These are phyloP conservation scores for Selaginella moellendorffii DNA, from an alignment of 75 land plant genomes.

Conservation along the genomic window DNA sequence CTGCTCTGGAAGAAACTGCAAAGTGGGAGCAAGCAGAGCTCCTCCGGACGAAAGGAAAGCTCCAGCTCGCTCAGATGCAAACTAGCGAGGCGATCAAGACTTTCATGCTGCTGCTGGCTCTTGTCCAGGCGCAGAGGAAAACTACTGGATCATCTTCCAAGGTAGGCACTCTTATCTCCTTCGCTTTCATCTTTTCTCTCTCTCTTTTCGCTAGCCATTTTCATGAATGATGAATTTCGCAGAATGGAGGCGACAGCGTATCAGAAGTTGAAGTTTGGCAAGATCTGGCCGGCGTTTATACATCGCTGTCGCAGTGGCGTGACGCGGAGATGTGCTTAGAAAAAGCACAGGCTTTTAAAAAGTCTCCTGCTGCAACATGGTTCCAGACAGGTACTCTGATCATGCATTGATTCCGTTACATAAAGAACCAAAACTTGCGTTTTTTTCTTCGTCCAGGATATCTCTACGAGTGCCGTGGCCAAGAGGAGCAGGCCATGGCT, in stretches of 20 bases:
- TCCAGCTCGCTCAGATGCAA: constrained; percentile 51
- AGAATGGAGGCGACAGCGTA: constrained; percentile 44
- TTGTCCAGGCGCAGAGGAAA: constrained; percentile 60
- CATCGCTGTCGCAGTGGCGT: constrained; percentile 61
- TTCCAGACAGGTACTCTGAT: constrained; percentile 45
- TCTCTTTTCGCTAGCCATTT: no score
- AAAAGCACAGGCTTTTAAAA: constrained; percentile 50
- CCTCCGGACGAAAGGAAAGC: constrained; percentile 63
- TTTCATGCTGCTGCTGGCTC: constrained; percentile 63
- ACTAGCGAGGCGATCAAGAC: constrained; percentile 56
- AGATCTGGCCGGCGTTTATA: constrained; percentile 61
- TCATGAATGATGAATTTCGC: no score
- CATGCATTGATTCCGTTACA: no score
- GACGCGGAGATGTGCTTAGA: constrained; percentile 89
- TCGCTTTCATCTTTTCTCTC: no score
- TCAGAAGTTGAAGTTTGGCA: constrained; percentile 87
- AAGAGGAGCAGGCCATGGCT: constrained; percentile 37
- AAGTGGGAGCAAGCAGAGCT: constrained; percentile 73
- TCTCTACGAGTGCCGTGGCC: constrained; percentile 48
- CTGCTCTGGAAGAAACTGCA: constrained; percentile 68
- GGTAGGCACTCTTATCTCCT: no score
- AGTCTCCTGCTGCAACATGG: constrained; percentile 43
- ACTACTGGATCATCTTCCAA: no score
- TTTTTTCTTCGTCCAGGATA: constrained; percentile 28
- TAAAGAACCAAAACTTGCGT: no score